Evolutionary conservation across 371 early-diverging fungal species (phyloP).

Genomic region (Mucor velutinosus): DNA sequence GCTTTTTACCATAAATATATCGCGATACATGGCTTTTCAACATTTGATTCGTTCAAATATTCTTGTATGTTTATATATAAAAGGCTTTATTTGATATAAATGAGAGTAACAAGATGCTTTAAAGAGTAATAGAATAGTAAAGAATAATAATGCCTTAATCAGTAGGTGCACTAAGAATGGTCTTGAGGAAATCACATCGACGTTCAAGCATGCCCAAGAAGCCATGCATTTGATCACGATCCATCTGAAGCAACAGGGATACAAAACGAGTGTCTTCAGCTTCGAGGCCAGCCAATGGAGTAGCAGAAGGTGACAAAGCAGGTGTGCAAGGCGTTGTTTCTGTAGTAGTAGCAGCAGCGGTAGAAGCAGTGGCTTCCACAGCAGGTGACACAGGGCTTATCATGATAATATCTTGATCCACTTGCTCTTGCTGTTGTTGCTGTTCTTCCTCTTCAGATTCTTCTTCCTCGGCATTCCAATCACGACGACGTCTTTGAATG

Average conservation of each 20-base stretch:
- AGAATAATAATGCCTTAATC: conserved; percentile 8
- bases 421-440: neutral
- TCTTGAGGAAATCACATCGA: conserved; percentile 35
- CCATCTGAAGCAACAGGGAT: conserved; percentile 50
- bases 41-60: neutral
- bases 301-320: conserved; percentile 4
- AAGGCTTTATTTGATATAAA: neutral
- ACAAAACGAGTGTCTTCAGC: conserved; percentile 46
- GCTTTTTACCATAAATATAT: neutral
- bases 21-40: neutral
- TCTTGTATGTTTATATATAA: neutral
- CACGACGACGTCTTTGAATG: conserved; percentile 35
- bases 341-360: neutral
- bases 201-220: conserved; percentile 51
- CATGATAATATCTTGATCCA: neutral
- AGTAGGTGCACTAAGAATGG: conserved; percentile 11
- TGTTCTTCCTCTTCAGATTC: conserved; percentile 3
- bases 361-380: neutral
- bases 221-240: conserved; percentile 54
- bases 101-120: neutral
- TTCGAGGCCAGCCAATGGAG: conserved; percentile 22
- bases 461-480: conserved; percentile 24
- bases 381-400: neutral
- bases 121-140: neutral
- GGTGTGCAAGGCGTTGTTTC: neutral